phyloP scores from a whole-genome alignment of 2,329 filamentous ascomycete species.

The Knufia petricola region DNA sequence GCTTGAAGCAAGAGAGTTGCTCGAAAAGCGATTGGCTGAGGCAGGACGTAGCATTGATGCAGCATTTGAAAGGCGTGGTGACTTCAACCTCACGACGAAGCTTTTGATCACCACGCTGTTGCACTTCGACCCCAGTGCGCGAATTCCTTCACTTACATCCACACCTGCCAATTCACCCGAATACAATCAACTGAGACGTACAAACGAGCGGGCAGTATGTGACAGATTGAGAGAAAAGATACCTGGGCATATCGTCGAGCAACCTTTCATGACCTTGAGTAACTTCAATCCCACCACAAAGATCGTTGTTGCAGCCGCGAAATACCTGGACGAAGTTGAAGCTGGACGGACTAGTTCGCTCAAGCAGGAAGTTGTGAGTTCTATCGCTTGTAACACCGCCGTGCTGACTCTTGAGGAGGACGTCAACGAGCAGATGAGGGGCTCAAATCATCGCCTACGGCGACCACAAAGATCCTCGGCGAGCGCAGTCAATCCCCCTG shows the following conservation, averaged over 20 bases:
- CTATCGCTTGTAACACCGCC: too few species aligned
- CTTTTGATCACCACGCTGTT: not conserved
- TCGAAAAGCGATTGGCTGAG: not conserved
- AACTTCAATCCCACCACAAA: constrained; percentile 6
- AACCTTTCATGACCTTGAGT: not conserved
- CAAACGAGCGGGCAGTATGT: not conserved
- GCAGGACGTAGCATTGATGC: not conserved
- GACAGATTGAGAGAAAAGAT: not conserved
- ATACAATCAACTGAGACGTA: not conserved
- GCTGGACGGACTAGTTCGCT: not conserved
- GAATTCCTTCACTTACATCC: not conserved
- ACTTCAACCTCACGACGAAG: constrained; percentile 2
- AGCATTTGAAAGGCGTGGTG: not conserved
- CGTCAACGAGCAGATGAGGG: too few species aligned
- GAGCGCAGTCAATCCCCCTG: not conserved
- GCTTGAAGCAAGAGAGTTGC: not conserved
- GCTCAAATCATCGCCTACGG: too few species aligned
- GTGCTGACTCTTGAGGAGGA: too few species aligned
- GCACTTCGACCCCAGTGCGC: not conserved
- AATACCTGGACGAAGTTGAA: not conserved
- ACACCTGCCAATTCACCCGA: not conserved
- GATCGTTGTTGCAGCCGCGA: not conserved
- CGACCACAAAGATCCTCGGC: too few species aligned
- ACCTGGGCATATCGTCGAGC: not conserved
- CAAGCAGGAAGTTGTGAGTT: not conserved